These are phyloP conservation scores for Populus hybrid DNA, from an alignment of 441 rosid species.

Conservation along the genomic window DNA sequence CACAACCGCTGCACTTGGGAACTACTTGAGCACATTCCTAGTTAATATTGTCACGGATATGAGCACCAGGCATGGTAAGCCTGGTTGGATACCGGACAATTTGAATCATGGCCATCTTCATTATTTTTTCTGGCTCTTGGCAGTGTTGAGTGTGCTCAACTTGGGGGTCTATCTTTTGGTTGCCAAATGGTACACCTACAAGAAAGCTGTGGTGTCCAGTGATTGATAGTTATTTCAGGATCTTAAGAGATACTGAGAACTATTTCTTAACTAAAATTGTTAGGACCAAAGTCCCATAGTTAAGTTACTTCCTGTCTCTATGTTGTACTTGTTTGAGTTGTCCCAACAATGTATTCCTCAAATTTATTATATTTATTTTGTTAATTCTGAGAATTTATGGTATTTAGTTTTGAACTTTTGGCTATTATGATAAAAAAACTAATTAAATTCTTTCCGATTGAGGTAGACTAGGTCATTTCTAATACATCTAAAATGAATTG, in stretches of 20 bases:
- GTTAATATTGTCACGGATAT: conserved; percentile 53
- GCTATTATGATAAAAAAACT: no score
- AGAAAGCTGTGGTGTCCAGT: conserved; percentile 38
- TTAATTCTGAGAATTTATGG: no score
- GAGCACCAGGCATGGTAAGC: conserved; percentile 49
- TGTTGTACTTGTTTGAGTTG: not conserved
- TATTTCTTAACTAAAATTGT: no score
- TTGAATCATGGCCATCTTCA: conserved; percentile 69
- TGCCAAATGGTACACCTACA: conserved; percentile 67
- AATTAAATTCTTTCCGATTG: no score
- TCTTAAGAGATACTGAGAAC: not conserved
- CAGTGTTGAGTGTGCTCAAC: conserved; percentile 52
- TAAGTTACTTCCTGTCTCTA: not conserved
- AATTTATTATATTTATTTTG: no score
- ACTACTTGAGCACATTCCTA: conserved; percentile 68
- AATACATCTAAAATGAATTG: no score
- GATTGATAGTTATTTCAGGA: not conserved
- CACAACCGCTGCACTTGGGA: conserved; percentile 79
- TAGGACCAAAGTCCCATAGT: not conserved
- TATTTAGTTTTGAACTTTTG: no score
- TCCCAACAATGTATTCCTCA: no score
- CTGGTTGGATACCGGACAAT: conserved; percentile 85
- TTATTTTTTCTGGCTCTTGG: conserved; percentile 65
- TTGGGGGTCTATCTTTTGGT: conserved; percentile 59
- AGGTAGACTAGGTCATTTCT: no score